These are phyloP conservation scores for Podospora comata DNA, from an alignment of 495 filamentous ascomycete species.

Conservation along the genomic window DNA sequence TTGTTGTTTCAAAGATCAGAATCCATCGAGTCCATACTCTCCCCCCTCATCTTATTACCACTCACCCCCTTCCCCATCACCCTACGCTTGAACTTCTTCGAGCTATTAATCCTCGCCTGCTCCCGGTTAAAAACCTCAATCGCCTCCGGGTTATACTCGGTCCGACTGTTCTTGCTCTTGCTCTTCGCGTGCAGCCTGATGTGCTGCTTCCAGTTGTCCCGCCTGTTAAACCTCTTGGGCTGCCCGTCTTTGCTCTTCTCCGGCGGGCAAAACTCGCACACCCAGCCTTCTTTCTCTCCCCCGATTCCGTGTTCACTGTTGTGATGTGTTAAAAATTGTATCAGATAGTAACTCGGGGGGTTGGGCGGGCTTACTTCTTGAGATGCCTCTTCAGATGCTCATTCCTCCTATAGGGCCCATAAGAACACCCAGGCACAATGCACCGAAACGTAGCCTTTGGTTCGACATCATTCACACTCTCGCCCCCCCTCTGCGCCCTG, in stretches of 20 bases:
- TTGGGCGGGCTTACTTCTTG: conserved; percentile 42
- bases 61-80: not conserved
- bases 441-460: conserved; percentile 23
- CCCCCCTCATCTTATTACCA: not conserved
- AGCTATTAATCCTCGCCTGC: conserved; percentile 22
- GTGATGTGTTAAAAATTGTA: not conserved
- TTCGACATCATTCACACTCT: not conserved
- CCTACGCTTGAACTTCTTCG: not conserved
- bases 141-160: conserved; percentile 30
- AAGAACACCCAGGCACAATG: conserved; percentile 34
- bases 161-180: conserved; percentile 27
- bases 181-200: conserved; percentile 36
- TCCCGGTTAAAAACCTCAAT: conserved; percentile 28
- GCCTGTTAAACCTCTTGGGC: conserved; percentile 16
- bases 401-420: conserved; percentile 53
- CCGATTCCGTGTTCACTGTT: not conserved
- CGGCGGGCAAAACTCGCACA: conserved; percentile 12
- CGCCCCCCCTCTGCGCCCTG: not conserved
- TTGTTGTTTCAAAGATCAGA: not conserved
- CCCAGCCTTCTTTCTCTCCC: not conserved
- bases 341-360: too few relatives aligned
- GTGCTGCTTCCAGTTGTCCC: conserved; percentile 41
- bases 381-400: conserved; percentile 66
- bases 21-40: not conserved
- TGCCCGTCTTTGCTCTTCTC: not conserved